Conservation (phyloP, 441 rosid genomes). For the Omphalea diandra region DNA sequence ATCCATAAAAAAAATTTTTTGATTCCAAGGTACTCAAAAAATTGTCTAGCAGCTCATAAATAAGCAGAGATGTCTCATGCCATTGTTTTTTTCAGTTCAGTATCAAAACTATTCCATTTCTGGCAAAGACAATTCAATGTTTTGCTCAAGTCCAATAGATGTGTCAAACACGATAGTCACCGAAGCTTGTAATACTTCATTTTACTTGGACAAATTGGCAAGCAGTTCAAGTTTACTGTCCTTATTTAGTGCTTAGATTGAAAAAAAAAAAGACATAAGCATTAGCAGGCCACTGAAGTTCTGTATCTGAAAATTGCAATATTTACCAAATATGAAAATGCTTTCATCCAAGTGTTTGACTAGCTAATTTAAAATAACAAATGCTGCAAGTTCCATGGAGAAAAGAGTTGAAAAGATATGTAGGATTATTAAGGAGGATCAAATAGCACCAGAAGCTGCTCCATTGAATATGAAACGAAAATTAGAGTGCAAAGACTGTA, state of each 20-base stretch:
- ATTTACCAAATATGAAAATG: too few relatives aligned
- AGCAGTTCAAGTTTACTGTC: neutral
- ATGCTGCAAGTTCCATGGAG: neutral
- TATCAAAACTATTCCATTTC: too few relatives aligned
- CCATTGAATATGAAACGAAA: neutral
- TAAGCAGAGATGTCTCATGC: neutral
- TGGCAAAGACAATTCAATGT: neutral
- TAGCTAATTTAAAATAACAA: neutral
- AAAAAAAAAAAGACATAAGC: neutral
- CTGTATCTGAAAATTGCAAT: neutral
- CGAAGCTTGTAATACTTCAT: neutral
- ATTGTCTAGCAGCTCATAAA: neutral
- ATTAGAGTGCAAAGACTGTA: neutral
- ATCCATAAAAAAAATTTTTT: neutral
- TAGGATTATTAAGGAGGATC: neutral
- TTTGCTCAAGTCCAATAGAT: neutral
- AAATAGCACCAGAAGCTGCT: neutral
- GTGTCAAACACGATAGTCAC: neutral
- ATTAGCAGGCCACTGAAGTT: neutral
- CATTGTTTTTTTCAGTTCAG: too few relatives aligned
- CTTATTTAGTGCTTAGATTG: neutral
- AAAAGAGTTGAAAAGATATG: neutral
- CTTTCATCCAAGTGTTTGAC: neutral
- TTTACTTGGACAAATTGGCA: constrained; percentile 9
- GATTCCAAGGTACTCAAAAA: neutral